Conservation (phyloP, 331 rosid genomes). For the Spiraea crenata region DNA sequence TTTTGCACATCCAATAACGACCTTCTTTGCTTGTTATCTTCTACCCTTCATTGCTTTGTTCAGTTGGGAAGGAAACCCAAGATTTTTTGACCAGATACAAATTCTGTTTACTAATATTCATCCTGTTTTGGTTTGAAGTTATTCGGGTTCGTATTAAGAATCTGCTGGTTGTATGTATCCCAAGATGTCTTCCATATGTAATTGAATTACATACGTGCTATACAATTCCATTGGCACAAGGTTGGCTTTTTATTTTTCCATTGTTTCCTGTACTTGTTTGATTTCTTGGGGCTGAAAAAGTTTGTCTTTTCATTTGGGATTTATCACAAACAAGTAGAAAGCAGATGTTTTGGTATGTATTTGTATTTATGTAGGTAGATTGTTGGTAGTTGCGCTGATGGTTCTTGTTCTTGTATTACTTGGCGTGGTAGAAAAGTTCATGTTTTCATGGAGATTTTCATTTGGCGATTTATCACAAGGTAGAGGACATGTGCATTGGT, state of each 20-base stretch:
- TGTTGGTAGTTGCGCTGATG: background rate
- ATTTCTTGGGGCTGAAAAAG: background rate
- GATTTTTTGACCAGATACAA: background rate
- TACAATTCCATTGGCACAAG: background rate
- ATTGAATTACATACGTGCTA: slow-evolving; percentile 9
- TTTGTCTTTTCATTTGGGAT: background rate
- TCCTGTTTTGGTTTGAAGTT: slow-evolving; percentile 1
- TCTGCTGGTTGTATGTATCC: background rate
- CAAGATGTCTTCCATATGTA: background rate
- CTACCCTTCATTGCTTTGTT: slow-evolving; percentile 2
- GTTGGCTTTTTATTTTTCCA: slow-evolving; percentile 1
- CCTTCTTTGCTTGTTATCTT: background rate
- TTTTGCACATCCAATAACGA: background rate
- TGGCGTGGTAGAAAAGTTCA: background rate
- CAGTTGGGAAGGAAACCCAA: slow-evolving; percentile 2
- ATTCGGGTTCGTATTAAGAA: no score
- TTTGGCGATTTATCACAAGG: background rate
- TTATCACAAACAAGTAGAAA: background rate
- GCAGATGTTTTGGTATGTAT: background rate
- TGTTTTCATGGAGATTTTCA: background rate
- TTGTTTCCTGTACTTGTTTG: background rate
- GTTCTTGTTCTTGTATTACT: background rate
- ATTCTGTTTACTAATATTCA: background rate
- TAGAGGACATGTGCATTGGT: background rate
- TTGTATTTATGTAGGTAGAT: background rate